Percentiles rank a stretch among this genome's conserved stretches.
These are phyloP conservation scores for Acacia confusa DNA, from an alignment of 306 rosid species.

Conservation along the genomic window DNA sequence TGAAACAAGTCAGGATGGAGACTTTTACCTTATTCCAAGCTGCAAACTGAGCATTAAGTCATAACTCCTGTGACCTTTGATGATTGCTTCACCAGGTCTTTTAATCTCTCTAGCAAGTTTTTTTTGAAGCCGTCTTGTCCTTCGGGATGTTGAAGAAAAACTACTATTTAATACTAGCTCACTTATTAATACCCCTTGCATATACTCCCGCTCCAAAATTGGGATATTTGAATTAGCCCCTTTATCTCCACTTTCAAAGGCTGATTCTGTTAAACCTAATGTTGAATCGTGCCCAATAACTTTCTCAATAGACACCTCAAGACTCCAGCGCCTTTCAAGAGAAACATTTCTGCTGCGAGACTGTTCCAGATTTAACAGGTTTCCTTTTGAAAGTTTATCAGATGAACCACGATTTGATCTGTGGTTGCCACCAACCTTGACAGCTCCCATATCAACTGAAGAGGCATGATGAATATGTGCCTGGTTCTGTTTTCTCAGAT, in stretches of 20 bases:
- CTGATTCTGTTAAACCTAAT: slow-evolving; percentile 47
- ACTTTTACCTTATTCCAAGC: slow-evolving; percentile 90
- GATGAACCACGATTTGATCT: slow-evolving; percentile 56
- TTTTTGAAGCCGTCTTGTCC: slow-evolving; percentile 69
- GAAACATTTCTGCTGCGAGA: slow-evolving; percentile 73
- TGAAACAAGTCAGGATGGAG: slow-evolving; percentile 25
- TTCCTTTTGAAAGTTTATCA: slow-evolving; percentile 64
- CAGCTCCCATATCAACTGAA: slow-evolving; percentile 66
- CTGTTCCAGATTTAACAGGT: slow-evolving; percentile 76
- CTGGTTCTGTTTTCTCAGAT: slow-evolving; percentile 73
- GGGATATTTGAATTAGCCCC: slow-evolving; percentile 52
- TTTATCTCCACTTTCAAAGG: slow-evolving; percentile 50
- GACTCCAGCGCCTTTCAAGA: slow-evolving; percentile 98
- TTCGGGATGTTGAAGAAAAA: slow-evolving; percentile 63
- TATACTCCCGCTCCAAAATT: slow-evolving; percentile 89
- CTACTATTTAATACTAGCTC: slow-evolving; percentile 75
- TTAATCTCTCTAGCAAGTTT: slow-evolving; percentile 75
- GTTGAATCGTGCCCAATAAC: slow-evolving; percentile 67
- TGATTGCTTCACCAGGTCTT: slow-evolving; percentile 91
- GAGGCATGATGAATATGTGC: slow-evolving; percentile 80
- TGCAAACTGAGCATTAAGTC: slow-evolving; percentile 98
- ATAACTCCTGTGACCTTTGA: slow-evolving; percentile 96
- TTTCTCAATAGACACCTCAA: slow-evolving; percentile 92
- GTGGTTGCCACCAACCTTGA: slow-evolving; percentile 60
- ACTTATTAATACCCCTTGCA: slow-evolving; percentile 96